A percentile compares a stretch with the other conserved stretches of the same genome.
Evolutionary conservation across 2,329 filamentous ascomycete genomes (phyloP).

Genomic region (Penicillium paneum): DNA sequence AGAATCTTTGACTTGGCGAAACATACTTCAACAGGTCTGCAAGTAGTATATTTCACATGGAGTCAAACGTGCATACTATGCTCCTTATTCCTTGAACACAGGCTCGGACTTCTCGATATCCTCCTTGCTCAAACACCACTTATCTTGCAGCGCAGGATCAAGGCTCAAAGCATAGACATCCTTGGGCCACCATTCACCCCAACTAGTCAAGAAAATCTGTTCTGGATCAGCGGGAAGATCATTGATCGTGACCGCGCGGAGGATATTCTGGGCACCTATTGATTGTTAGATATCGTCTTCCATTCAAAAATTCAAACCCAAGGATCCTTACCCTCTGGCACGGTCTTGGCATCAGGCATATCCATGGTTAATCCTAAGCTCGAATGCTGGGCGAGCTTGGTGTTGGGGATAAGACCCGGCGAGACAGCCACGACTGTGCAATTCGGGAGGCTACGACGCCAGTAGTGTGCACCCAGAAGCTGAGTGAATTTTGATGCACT

Average conservation of each 20-base stretch:
- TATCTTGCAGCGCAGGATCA: constrained; percentile 21
- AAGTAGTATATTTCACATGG: too few species aligned
- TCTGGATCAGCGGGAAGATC: constrained; percentile 23
- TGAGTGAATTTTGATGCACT: constrained; percentile 26
- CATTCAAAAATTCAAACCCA: not conserved
- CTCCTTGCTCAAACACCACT: constrained; percentile 25
- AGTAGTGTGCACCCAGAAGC: constrained; percentile 24
- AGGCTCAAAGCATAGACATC: constrained; percentile 24
- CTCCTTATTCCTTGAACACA: not conserved
- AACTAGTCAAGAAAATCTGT: constrained; percentile 28
- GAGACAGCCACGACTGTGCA: constrained; percentile 26
- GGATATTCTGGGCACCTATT: constrained; percentile 24
- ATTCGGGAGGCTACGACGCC: constrained; percentile 22
- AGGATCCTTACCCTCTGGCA: constrained; percentile 20
- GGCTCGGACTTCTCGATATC: constrained; percentile 23
- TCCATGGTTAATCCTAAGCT: constrained; percentile 18
- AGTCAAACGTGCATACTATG: not conserved
- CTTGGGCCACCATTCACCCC: constrained; percentile 31
- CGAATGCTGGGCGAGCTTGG: constrained; percentile 17
- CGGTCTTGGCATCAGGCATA: constrained; percentile 26
- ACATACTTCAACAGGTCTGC: too few species aligned
- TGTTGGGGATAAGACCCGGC: constrained; percentile 21
- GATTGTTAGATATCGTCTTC: not conserved
- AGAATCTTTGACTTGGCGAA: not conserved
- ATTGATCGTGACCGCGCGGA: constrained; percentile 17